Evolutionary conservation across 345 rosid genomes (phyloP).

Genomic region (Arabis alpina): DNA sequence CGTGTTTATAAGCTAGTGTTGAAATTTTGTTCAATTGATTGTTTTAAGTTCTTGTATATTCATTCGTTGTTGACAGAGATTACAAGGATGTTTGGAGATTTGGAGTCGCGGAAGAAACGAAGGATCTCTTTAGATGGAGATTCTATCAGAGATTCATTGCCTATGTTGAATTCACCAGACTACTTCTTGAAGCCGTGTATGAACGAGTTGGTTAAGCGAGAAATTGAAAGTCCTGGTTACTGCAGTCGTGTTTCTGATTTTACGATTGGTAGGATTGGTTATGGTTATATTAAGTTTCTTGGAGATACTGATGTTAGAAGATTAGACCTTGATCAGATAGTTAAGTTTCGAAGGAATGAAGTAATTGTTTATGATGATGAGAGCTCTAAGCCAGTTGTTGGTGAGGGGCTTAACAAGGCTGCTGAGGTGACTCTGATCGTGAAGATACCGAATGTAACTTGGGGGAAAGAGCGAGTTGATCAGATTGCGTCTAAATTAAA

Average conservation of each 20-base stretch:
- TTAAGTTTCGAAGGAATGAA: constrained; percentile 70
- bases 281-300: constrained; percentile 69
- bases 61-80: constrained; percentile 27
- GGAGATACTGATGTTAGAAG: constrained; percentile 84
- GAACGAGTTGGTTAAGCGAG: constrained; percentile 58
- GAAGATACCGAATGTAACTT: constrained; percentile 33
- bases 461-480: constrained; percentile 39
- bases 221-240: constrained; percentile 65
- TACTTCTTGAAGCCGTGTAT: constrained; percentile 73
- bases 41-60: constrained; percentile 5
- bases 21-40: not conserved
- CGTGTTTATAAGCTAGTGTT: constrained; percentile 7
- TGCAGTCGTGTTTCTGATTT: constrained; percentile 74
- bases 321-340: constrained; percentile 67
- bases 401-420: constrained; percentile 86
- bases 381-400: constrained; percentile 67
- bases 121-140: constrained; percentile 41
- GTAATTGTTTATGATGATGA: constrained; percentile 86
- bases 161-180: constrained; percentile 54
- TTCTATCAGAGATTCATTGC: constrained; percentile 51
- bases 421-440: constrained; percentile 81
- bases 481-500: constrained; percentile 55
- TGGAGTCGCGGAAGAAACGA: constrained; percentile 52
- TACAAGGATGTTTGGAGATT: constrained; percentile 13
- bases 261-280: constrained; percentile 74